These are phyloP conservation scores for Fusarium beomiforme DNA, from an alignment of 2,329 filamentous ascomycete species.

Conservation along the genomic window DNA sequence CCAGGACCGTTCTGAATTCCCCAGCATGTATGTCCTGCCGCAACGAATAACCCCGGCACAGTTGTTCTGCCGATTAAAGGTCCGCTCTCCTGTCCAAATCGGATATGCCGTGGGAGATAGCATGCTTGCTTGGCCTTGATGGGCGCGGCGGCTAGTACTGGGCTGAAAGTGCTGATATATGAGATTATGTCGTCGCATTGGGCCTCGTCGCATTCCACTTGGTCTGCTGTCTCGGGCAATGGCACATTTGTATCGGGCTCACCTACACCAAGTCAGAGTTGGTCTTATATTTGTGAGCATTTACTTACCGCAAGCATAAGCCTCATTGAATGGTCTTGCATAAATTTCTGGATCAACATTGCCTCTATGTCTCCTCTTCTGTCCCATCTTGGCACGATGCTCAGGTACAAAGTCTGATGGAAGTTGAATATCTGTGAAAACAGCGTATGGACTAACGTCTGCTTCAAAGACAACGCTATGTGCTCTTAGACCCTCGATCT, in stretches of 20 bases:
- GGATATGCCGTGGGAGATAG: slow-evolving; percentile 83
- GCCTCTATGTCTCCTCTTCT: slow-evolving; percentile 65
- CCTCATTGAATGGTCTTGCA: slow-evolving; percentile 84
- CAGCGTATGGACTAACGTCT: slow-evolving; percentile 75
- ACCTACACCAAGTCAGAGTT: slow-evolving; percentile 49
- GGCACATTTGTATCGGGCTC: slow-evolving; percentile 82
- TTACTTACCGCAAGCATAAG: slow-evolving; percentile 84
- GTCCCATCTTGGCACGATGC: slow-evolving; percentile 58
- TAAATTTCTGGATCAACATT: slow-evolving; percentile 92
- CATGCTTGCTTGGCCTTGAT: slow-evolving; percentile 86
- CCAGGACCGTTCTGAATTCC: slow-evolving; percentile 95
- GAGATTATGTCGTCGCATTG: slow-evolving; percentile 88
- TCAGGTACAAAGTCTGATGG: slow-evolving; percentile 70
- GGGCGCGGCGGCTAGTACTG: slow-evolving; percentile 73
- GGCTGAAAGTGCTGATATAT: slow-evolving; percentile 74
- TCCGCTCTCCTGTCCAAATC: slow-evolving; percentile 67
- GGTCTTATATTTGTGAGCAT: not conserved
- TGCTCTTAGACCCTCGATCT: slow-evolving; percentile 67
- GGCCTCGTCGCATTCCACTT: slow-evolving; percentile 77
- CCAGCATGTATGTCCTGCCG: slow-evolving; percentile 96
- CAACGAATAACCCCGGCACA: slow-evolving; percentile 79
- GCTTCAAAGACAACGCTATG: slow-evolving; percentile 74
- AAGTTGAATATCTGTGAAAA: slow-evolving; percentile 88
- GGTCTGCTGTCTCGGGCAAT: slow-evolving; percentile 78
- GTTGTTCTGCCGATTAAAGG: slow-evolving; percentile 83